Conservation (phyloP, 148 eudicot genomes). For the Cornus florida region DNA sequence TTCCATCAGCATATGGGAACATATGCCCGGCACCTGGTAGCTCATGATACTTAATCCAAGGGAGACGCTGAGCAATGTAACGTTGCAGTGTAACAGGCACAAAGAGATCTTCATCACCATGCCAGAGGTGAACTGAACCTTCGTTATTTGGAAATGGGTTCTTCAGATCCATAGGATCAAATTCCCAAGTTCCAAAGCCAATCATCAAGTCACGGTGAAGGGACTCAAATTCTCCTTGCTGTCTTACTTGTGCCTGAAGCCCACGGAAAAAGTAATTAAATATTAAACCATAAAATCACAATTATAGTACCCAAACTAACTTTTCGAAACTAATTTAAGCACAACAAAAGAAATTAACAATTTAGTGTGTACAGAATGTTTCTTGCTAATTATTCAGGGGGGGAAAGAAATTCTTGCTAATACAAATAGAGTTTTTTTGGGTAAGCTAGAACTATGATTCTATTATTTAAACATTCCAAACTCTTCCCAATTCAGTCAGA, state of each 20-base stretch:
- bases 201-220: conserved; percentile 62
- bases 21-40: conserved; percentile 68
- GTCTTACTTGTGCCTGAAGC: conserved; percentile 50
- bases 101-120: conserved; percentile 71
- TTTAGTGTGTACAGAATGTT: neutral
- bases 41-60: conserved; percentile 82
- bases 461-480: neutral
- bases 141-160: conserved; percentile 55
- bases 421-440: neutral
- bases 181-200: conserved; percentile 77
- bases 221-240: conserved; percentile 71
- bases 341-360: neutral
- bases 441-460: neutral
- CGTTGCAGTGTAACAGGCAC: conserved; percentile 56
- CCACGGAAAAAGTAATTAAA: neutral
- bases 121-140: conserved; percentile 78
- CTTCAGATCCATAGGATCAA: conserved; percentile 55
- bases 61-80: conserved; percentile 49
- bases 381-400: no score
- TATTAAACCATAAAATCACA: neutral
- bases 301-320: neutral
- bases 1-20: conserved; percentile 61
- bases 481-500: neutral
- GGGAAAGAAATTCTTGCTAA: neutral
- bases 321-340: neutral